Conservation (phyloP, 164 flowering plant species). For the Vitis amurensis region DNA sequence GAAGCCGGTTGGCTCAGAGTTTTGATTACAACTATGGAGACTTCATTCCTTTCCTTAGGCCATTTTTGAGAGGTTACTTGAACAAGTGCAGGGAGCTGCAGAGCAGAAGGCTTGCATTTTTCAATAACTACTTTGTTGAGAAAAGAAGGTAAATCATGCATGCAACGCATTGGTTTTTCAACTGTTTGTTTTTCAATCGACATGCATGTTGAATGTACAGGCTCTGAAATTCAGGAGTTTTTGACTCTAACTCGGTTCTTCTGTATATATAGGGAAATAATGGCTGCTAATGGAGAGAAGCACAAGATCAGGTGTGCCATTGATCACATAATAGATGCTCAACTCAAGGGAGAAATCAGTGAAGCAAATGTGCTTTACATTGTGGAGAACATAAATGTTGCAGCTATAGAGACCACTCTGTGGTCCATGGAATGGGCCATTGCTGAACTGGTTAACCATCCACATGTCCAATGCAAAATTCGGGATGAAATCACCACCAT, state of each 20-base stretch:
- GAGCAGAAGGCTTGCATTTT: slow-evolving; percentile 48
- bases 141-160: slow-evolving; percentile 42
- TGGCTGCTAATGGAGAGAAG: slow-evolving; percentile 44
- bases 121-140: slow-evolving; percentile 53
- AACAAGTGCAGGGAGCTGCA: slow-evolving; percentile 61
- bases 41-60: slow-evolving; percentile 70
- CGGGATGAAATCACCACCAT: background rate
- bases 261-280: slow-evolving; percentile 28
- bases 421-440: slow-evolving; percentile 11
- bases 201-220: too few species aligned
- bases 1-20: slow-evolving; percentile 74
- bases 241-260: too few species aligned
- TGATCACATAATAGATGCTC: slow-evolving; percentile 65
- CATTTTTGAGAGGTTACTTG: slow-evolving; percentile 61
- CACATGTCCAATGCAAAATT: background rate
- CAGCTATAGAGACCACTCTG: slow-evolving; percentile 6
- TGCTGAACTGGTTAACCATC: slow-evolving; percentile 8
- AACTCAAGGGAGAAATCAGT: slow-evolving; percentile 61
- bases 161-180: too few species aligned
- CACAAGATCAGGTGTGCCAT: slow-evolving; percentile 63
- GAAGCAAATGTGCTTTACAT: slow-evolving; percentile 67
- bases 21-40: slow-evolving; percentile 80
- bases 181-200: background rate
- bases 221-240: too few species aligned
- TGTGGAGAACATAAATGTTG: slow-evolving; percentile 78